Evolutionary conservation across 768 basidiomycete genomes (phyloP), one percentile per base, ranked within the genome.

Genomic region (Fistulinella prunicolor): DNA sequence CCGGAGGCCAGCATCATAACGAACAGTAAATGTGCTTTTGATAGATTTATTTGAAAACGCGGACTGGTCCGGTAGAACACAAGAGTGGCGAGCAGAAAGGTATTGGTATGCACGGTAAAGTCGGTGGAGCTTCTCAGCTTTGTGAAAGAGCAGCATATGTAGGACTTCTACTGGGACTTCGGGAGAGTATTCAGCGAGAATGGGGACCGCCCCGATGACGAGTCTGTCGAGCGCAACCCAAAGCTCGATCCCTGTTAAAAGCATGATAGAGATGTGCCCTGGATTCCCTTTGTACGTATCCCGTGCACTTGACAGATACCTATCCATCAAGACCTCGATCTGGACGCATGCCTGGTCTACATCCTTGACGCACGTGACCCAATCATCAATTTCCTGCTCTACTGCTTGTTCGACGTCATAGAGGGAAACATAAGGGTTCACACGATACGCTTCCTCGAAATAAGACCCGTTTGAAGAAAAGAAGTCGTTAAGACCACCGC

Each of bases 181-280:
- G 10, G 35, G 35, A 36, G 35, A 36, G 35, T 36, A 36, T 17
- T n/a, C 17, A 4, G 17, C 6, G 13, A 36, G 17, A 2, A 7
- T 19, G 16, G 35, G 16, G 10, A 36, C 35, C 5, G 17, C 5
- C 5, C n/a, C 16, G 10, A 36, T 13, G 5, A 36, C 35, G 6
- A 36, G 13, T 19, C 17, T 36, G 17, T 40, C 4, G 60, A 58
- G 48, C 70, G 74, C 9, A 71, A 64, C 44, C 69, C 64, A 70
- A 9, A 70, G 61, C 24, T 75, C 70, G 0, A 57, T 17, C 8
- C 32, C 36, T 2, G 56, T 55, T 32, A 78, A 59, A 38, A 78
- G 54, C 66, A 78, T 72, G 2, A 70, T 47, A 0, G 74, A 76
- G 7, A 59, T 40, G 37, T 63, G 48, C 46, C 75, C 73, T 17